Evolutionary conservation across 73 alveolate genomes (phyloP).

Genomic region (Paramecium sonneborni): DNA sequence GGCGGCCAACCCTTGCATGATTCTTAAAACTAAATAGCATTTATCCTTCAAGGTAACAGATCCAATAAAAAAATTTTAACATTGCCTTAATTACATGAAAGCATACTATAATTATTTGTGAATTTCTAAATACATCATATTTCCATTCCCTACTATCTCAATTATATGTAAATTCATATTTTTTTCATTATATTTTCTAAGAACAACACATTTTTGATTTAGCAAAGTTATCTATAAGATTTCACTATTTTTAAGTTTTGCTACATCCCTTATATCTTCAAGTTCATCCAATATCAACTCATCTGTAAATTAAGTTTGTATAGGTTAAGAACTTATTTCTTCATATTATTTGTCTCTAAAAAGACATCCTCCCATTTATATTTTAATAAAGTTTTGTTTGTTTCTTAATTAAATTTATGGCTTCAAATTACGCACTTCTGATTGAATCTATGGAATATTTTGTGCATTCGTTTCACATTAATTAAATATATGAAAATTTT

Average conservation of each 20-base stretch:
- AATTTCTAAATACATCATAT: neutral
- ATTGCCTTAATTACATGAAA: neutral
- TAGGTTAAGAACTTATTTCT: neutral
- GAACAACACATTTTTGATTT: neutral
- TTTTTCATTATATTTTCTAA: neutral
- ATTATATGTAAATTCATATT: neutral
- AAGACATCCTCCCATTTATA: neutral
- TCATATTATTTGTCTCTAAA: neutral
- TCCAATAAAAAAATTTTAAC: neutral
- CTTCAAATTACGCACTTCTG: neutral
- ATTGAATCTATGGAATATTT: neutral
- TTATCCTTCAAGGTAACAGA: neutral
- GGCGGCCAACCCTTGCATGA: neutral
- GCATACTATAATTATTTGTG: neutral
- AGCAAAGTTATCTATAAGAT: neutral
- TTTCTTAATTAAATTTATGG: neutral
- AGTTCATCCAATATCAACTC: neutral
- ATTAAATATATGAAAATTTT: constrained; percentile 31
- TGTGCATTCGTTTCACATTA: neutral
- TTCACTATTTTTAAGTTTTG: neutral
- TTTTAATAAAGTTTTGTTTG: neutral
- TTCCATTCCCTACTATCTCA: neutral
- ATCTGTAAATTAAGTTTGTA: neutral
- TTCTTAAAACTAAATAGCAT: neutral
- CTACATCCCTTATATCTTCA: neutral